Base-by-base conservation (phyloP, 331 rosid species). In the Malus hybrid region DNA sequence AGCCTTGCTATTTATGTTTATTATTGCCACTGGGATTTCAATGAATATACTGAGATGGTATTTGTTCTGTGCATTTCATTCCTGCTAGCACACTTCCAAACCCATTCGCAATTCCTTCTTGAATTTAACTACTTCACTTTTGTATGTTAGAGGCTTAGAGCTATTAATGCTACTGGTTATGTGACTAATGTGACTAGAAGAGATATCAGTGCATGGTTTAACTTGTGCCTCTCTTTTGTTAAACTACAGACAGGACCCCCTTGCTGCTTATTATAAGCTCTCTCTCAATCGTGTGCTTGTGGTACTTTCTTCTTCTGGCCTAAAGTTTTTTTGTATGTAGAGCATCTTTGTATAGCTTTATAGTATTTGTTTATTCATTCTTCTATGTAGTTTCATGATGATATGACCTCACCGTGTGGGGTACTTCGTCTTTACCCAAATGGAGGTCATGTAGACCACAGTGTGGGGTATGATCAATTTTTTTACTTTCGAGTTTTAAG, bases 371-470 rank as follows among this genome's bases (percentile, higher is more conserved):
- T 1, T 24, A 24, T 24, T n/a, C 42, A 14, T 60, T 55, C 52
- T 70, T 79, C 13, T 57, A 65, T 85, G 83, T 85, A 94, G 97
- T 83, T 94, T 80, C 97, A 94, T 27, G 99, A 94, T 83, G 97
- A 94, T 87, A 75, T 86, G 97, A 85, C 83, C 86, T 87, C 89
- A 86, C 97, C 99, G 3, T 86, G 97, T 64, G 97, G 99, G 67
- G 96, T 94, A 84, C 95, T 94, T 84, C 92, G 97, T 72, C 91
- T 90, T 81, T 33, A 79, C 9, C 83, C 59, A 87, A 87, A 24
- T 70, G 98, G 98, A 70, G 93, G 97, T 73, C 93, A 88, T 74
- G 88, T 93, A 82, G 62, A 89, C 86, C 99, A 88, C 89, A 91
- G 89, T 32, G 22, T 22, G 22, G 99, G 96, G 97, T 91, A 90